Conservation (phyloP, 352 stramenopile genomes). For the Pythium brassicae region DNA sequence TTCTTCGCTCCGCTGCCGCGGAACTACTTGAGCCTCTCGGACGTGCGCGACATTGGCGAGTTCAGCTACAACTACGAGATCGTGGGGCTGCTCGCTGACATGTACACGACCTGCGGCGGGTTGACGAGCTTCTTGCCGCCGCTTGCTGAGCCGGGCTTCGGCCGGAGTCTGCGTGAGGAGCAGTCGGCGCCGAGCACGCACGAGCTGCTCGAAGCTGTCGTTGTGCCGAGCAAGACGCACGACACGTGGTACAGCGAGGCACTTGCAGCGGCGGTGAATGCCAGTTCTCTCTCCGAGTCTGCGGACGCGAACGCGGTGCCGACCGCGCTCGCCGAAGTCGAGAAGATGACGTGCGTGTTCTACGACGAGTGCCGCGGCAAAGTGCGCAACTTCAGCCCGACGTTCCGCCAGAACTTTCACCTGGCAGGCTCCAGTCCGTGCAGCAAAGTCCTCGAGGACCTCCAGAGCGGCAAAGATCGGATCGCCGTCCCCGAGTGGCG, state of each 20-base stretch:
- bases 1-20: constrained; percentile 56
- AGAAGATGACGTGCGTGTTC: constrained; percentile 89
- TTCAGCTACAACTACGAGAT: constrained; percentile 88
- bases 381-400: constrained; percentile 56
- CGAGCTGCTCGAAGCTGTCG: constrained; percentile 58
- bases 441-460: constrained; percentile 46
- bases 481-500: constrained; percentile 76
- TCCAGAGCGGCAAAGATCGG: constrained; percentile 48
- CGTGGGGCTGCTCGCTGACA: constrained; percentile 55
- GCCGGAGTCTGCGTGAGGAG: constrained; percentile 20
- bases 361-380: constrained; percentile 79
- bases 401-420: constrained; percentile 71
- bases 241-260: constrained; percentile 52
- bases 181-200: constrained; percentile 9
- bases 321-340: constrained; percentile 60
- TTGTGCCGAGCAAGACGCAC: constrained; percentile 41
- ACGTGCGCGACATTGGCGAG: constrained; percentile 63
- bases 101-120: constrained; percentile 73
- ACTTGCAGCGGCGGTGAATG: constrained; percentile 39
- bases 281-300: constrained; percentile 28
- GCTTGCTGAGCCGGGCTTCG: constrained; percentile 5
- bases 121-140: constrained; percentile 19
- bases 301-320: constrained; percentile 26
- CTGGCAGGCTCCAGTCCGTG: constrained; percentile 52
- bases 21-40: constrained; percentile 66